Base-by-base conservation (phyloP, 176 grass and related monocot species). In the Themeda triandra region DNA sequence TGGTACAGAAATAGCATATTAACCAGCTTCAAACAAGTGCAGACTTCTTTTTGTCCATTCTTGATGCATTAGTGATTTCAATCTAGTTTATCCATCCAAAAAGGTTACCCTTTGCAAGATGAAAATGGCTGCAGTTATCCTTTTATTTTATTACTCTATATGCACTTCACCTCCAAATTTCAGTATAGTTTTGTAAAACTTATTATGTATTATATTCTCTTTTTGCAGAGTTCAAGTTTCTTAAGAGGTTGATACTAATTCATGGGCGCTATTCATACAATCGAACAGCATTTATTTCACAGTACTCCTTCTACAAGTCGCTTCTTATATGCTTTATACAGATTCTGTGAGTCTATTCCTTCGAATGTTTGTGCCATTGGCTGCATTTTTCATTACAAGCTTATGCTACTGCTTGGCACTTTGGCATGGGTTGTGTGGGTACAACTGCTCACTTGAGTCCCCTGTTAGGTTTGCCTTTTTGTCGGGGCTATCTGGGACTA, bases 281-380 rank as follows among this genome's bases (percentile, higher is more conserved):
- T 65, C 87, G 92, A 33, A 95, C 91, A 35, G 85, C 95, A 74
- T 95, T 98, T 88, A 92, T 98, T 66, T 93, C 95, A 23, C 92
- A 98, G 75, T 98, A 98, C 84, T 95, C 92, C 60, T 92, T 98
- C 69, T 98, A 98, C 87, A 98, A 95, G 87, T 98, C 92, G 53
- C 87, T 98, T 62, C 46, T 93, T 67, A 93, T 95, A 85, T 95
- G 95, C 82, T 93, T 98, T 76, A 93, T 95, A 88, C 95, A 98
- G 70, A 95, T 98, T 79, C 81, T 93, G 95, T 98, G 74, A 95
- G 91, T 86, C 9, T 54, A 23, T 71, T 71, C 5, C 15, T 63
- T 19, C 1, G 56, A 64, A 76, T 90, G 51, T 41, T 63, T 65
- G 48, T 87, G 67, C 65, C 62, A 70, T 72, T 74, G 24, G 53